phyloP scores from a whole-genome alignment of 1,139 yeast species.

The Arxiozyma slooffiae region DNA sequence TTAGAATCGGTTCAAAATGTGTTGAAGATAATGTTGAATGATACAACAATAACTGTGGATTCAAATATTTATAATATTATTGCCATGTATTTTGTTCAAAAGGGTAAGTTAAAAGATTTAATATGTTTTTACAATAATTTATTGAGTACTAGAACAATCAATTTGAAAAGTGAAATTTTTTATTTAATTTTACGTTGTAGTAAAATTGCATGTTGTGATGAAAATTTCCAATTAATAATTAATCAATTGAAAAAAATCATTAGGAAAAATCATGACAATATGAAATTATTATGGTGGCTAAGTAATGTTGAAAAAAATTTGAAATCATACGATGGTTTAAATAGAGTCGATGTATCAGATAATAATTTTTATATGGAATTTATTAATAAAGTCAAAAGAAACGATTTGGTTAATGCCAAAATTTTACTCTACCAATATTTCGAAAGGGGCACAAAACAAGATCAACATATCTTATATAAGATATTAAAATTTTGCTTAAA shows the following conservation, averaged over 20 bases:
- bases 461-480: constrained; percentile 16
- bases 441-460: constrained; percentile 10
- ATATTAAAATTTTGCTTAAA: constrained; percentile 15
- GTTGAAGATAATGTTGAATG: constrained; percentile 3
- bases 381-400: neutral
- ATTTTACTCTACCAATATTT: neutral
- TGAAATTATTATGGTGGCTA: constrained; percentile 4
- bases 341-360: neutral
- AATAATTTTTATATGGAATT: neutral
- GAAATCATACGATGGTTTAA: neutral
- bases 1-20: constrained; percentile 10
- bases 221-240: neutral
- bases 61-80: constrained; percentile 12
- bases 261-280: neutral
- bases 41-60: constrained; percentile 6
- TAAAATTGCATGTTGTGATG: constrained; percentile 2
- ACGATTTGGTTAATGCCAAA: neutral
- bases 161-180: constrained; percentile 3
- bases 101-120: constrained; percentile 15
- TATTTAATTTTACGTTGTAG: constrained; percentile 13
- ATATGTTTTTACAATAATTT: constrained; percentile 13
- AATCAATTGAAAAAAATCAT: neutral
- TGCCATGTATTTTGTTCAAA: constrained; percentile 17
- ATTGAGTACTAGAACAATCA: neutral
- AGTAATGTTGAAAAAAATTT: neutral